Conservation (phyloP, 225 moss, liverwort and hornwort species). For the Neckera pumila region DNA sequence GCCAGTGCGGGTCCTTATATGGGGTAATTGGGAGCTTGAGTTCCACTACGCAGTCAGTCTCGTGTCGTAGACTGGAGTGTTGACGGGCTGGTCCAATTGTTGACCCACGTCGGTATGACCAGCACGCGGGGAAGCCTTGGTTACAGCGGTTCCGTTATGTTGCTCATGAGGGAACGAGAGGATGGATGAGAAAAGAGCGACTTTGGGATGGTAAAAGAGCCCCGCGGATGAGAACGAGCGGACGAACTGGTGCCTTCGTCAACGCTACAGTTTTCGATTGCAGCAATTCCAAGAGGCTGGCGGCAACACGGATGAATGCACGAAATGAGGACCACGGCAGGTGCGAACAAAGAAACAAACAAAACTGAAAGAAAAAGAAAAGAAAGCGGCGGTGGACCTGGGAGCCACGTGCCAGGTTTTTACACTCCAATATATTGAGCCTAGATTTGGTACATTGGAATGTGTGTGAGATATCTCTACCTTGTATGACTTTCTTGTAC, state of each 20-base stretch:
- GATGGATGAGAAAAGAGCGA: background rate
- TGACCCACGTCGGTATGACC: background rate
- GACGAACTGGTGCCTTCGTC: background rate
- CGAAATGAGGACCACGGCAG: background rate
- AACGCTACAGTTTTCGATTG: rapidly evolving
- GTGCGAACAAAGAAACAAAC: background rate
- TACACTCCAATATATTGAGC: no score
- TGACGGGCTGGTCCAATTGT: background rate
- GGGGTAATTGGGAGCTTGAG: background rate
- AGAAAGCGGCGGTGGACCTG: no score
- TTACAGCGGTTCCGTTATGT: background rate
- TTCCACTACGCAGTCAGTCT: background rate
- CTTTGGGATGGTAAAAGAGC: background rate
- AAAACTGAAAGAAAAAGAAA: background rate
- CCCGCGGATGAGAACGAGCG: background rate
- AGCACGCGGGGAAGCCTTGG: background rate
- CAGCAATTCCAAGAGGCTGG: background rate
- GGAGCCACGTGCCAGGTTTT: background rate
- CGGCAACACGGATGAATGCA: background rate
- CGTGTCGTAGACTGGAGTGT: no score
- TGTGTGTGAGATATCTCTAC: no score
- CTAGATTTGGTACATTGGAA: no score
- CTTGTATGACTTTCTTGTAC: no score
- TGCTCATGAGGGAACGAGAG: background rate
- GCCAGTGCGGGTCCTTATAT: background rate